A percentile compares a stretch with the other conserved stretches of the same genome.
Evolutionary conservation across 306 rosid species (phyloP).

Genomic region (Medicago lupulina): DNA sequence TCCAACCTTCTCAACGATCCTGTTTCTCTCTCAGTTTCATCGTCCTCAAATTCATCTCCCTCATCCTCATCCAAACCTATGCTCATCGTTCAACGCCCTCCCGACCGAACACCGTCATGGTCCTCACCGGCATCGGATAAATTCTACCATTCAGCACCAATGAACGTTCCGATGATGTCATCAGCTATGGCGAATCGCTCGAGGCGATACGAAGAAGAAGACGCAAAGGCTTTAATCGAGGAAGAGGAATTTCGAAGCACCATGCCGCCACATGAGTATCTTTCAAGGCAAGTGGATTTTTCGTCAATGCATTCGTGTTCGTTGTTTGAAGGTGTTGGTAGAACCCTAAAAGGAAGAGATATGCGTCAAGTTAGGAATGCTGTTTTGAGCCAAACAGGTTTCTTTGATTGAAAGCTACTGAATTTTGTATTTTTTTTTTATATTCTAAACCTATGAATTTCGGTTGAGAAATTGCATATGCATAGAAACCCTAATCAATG

Average conservation of each 20-base stretch:
- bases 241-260: conserved; percentile 50
- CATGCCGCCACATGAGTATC: conserved; percentile 84
- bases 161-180: conserved; percentile 66
- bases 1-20: conserved; percentile 55
- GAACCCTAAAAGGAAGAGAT: conserved; percentile 73
- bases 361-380: conserved; percentile 79
- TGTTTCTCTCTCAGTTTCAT: conserved; percentile 39
- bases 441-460: not conserved
- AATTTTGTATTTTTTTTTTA: not conserved
- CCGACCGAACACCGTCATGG: conserved; percentile 38
- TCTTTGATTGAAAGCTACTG: conserved; percentile 54
- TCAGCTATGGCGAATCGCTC: conserved; percentile 34
- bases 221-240: conserved; percentile 36
- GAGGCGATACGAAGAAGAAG: conserved; percentile 42
- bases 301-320: conserved; percentile 69
- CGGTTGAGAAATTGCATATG: conserved; percentile 9
- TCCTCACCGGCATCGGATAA: conserved; percentile 46
- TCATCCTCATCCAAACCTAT: conserved; percentile 24
- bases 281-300: conserved; percentile 56
- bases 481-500: conserved; percentile 29
- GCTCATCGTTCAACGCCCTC: conserved; percentile 21
- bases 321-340: conserved; percentile 83
- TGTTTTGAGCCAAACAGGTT: conserved; percentile 81
- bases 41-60: conserved; percentile 31
- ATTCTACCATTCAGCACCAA: conserved; percentile 78